Conservation (phyloP, 2,329 filamentous ascomycete species). For the Fusarium concolor region DNA sequence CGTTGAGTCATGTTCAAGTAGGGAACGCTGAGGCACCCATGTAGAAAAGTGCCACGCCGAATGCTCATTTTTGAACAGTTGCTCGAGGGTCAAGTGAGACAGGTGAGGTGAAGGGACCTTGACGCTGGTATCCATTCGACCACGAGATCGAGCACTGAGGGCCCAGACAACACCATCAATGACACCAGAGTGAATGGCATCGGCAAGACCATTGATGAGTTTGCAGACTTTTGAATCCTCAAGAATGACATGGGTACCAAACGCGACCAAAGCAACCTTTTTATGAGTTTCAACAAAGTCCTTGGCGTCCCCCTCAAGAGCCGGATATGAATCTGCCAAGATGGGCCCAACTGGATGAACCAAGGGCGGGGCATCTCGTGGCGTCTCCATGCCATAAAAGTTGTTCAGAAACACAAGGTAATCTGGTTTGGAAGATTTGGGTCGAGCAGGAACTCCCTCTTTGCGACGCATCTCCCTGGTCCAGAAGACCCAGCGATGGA, state of each 20-base stretch:
- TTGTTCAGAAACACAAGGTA: slow-evolving; percentile 11
- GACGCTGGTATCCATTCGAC: neutral
- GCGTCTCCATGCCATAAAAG: slow-evolving; percentile 12
- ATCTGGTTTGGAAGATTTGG: slow-evolving; percentile 2
- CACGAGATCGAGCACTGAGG: neutral
- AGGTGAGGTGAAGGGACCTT: neutral
- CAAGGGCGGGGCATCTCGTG: slow-evolving; percentile 3
- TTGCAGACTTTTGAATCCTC: neutral
- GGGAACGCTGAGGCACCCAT: neutral
- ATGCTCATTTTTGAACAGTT: slow-evolving; percentile 1
- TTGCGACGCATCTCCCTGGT: neutral
- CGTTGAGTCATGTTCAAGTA: neutral
- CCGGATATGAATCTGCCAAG: slow-evolving; percentile 2
- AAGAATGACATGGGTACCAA: slow-evolving; percentile 6
- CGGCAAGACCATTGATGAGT: neutral
- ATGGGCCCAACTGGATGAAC: slow-evolving; percentile 5
- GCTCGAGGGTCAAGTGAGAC: neutral
- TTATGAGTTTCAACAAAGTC: neutral
- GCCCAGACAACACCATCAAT: slow-evolving; percentile 3
- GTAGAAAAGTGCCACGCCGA: neutral
- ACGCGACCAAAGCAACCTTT: slow-evolving; percentile 2
- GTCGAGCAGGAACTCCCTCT: neutral
- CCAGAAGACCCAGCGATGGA: slow-evolving; percentile 9
- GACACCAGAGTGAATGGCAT: neutral
- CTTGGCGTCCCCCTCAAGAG: neutral